These are phyloP conservation scores for Teratosphaeria gauchensis DNA, from an alignment of 2,329 filamentous ascomycete species.

Conservation along the genomic window DNA sequence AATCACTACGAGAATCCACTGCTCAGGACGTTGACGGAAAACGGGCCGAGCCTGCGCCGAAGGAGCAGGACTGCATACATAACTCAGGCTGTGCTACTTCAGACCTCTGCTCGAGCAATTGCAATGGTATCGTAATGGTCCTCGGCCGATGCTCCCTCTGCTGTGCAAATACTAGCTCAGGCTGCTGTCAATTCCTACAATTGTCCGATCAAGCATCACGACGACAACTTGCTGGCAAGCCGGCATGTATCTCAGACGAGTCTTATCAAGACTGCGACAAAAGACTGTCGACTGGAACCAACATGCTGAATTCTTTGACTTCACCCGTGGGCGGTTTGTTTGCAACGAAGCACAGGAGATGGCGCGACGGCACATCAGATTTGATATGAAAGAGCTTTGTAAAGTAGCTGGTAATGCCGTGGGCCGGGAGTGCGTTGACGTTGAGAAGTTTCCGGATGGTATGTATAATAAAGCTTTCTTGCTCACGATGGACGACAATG, in stretches of 20 bases:
- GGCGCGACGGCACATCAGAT: slow-evolving; percentile 1
- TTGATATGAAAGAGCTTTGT: slow-evolving; percentile 4
- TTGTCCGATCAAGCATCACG: background rate
- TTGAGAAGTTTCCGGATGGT: background rate
- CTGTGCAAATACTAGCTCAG: too few relatives aligned
- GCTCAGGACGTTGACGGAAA: too few relatives aligned
- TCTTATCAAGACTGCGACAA: background rate
- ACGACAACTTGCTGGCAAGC: background rate
- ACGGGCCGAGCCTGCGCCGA: too few relatives aligned
- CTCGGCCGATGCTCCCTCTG: too few relatives aligned
- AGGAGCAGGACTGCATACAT: too few relatives aligned
- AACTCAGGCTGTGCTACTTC: too few relatives aligned
- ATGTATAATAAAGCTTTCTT: slow-evolving; percentile 25
- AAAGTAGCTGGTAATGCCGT: background rate
- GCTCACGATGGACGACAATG: slow-evolving; percentile 28
- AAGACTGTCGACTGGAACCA: background rate
- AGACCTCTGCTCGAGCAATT: too few relatives aligned
- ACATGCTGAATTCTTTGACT: slow-evolving; percentile 2
- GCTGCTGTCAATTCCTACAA: too few relatives aligned
- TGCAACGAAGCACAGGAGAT: slow-evolving; percentile 1
- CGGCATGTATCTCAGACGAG: background rate
- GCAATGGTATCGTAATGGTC: too few relatives aligned
- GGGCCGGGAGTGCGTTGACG: background rate
- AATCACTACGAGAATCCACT: background rate
- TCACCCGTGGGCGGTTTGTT: slow-evolving; percentile 5